phyloP scores from a whole-genome alignment of 1,284 basidiomycete species.

The Microbotryomycetes sp. region DNA sequence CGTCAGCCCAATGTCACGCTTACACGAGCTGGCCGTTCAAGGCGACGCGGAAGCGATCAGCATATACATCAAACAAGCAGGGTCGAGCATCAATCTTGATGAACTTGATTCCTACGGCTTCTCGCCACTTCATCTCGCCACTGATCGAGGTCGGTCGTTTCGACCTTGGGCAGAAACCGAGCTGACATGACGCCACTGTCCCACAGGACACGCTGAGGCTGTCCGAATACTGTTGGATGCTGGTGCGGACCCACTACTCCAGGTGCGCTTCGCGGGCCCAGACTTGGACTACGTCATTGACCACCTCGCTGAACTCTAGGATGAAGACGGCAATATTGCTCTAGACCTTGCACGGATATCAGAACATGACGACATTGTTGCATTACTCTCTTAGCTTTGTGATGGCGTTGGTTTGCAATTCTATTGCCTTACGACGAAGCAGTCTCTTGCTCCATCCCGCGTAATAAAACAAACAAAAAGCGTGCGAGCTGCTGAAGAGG shows the following conservation, averaged over 20 bases:
- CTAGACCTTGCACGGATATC: conserved; percentile 59
- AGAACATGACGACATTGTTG: conserved; percentile 56
- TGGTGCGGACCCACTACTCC: conserved; percentile 58
- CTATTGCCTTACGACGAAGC: no score
- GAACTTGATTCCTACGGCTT: conserved; percentile 60
- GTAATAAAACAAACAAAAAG: no score
- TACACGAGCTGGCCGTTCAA: conserved; percentile 60
- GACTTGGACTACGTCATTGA: background rate
- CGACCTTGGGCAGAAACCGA: background rate
- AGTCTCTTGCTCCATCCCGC: no score
- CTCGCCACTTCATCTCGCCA: conserved; percentile 73
- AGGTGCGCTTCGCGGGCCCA: conserved; percentile 45
- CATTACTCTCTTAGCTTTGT: conserved; percentile 43
- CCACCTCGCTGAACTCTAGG: conserved; percentile 46
- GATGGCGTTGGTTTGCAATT: no score
- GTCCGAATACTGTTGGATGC: conserved; percentile 56
- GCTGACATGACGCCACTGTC: no score
- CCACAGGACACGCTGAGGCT: conserved; percentile 47
- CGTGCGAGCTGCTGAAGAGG: no score
- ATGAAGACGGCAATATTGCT: conserved; percentile 61
- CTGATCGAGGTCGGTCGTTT: conserved; percentile 53
- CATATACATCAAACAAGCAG: conserved; percentile 47
- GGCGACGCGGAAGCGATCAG: conserved; percentile 51
- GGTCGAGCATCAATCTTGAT: conserved; percentile 45
- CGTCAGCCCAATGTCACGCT: conserved; percentile 8